Conservation (phyloP, 2,329 filamentous ascomycete species). For the Pseudocercospora macadamiae region DNA sequence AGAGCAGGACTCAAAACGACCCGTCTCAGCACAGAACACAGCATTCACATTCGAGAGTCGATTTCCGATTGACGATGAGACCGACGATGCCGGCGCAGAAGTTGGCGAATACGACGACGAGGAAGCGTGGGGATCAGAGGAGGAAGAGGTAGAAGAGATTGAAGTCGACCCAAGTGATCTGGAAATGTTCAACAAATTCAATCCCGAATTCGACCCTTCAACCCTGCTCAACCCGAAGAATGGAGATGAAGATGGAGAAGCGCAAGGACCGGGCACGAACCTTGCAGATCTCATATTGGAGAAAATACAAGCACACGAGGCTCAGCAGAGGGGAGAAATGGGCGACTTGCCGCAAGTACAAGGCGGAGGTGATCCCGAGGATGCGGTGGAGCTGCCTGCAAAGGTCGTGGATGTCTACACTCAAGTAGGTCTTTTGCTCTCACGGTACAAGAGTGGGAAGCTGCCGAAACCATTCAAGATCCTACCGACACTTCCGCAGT, state of each 20-base stretch:
- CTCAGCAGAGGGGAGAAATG: constrained; percentile 58
- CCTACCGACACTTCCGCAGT: constrained; percentile 86
- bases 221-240: constrained; percentile 67
- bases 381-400: constrained; percentile 81
- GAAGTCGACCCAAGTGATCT: constrained; percentile 89
- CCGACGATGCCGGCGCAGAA: constrained; percentile 59
- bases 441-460: constrained; percentile 93
- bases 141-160: constrained; percentile 63
- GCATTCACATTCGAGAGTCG: constrained; percentile 82
- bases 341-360: constrained; percentile 56
- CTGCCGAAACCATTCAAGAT: constrained; percentile 98
- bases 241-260: constrained; percentile 46
- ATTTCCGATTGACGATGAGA: constrained; percentile 55
- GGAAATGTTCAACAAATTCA: constrained; percentile 87
- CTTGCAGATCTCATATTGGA: constrained; percentile 90
- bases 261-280: constrained; percentile 63
- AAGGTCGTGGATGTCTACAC: constrained; percentile 95
- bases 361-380: constrained; percentile 65
- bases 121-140: constrained; percentile 75
- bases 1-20: constrained; percentile 48
- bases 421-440: constrained; percentile 87
- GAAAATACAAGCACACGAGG: constrained; percentile 91
- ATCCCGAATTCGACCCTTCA: constrained; percentile 74
- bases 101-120: constrained; percentile 53
- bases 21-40: constrained; percentile 53